phyloP scores from a whole-genome alignment of 371 early-diverging fungal species.

The Funneliformis caledonium region DNA sequence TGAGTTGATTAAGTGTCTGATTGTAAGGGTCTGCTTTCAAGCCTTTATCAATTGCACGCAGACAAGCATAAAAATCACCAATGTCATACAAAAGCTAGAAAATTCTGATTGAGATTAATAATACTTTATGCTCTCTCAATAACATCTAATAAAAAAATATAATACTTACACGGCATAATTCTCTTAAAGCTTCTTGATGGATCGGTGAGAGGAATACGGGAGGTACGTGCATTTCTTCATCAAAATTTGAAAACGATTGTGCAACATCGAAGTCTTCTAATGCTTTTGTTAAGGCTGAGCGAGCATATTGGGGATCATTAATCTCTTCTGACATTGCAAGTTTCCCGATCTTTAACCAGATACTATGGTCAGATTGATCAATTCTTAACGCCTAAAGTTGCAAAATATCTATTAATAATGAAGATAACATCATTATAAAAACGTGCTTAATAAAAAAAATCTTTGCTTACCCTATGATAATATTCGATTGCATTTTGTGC shows the following conservation, averaged over 20 bases:
- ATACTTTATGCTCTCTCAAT: neutral
- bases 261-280: conserved; percentile 13
- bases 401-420: conserved; percentile 1
- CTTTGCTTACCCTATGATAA: conserved; percentile 14
- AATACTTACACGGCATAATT: conserved; percentile 10
- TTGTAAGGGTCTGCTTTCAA: conserved; percentile 27
- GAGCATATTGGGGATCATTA: conserved; percentile 17
- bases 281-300: neutral
- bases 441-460: neutral
- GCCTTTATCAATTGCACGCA: conserved; percentile 16
- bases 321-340: conserved; percentile 32
- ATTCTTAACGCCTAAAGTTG: conserved; percentile 19
- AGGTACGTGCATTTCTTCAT: neutral
- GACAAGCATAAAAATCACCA: conserved; percentile 14
- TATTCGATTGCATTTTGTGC: conserved; percentile 31
- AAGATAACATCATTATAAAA: neutral
- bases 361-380: conserved; percentile 17
- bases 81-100: conserved; percentile 30
- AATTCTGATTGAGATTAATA: neutral
- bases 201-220: neutral
- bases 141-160: neutral
- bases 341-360: conserved; percentile 14
- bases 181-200: conserved; percentile 14
- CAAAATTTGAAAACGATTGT: neutral
- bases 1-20: conserved; percentile 19